phyloP scores from a whole-genome alignment of 1,284 basidiomycete genomes.

The Tranzscheliella williamsii region DNA sequence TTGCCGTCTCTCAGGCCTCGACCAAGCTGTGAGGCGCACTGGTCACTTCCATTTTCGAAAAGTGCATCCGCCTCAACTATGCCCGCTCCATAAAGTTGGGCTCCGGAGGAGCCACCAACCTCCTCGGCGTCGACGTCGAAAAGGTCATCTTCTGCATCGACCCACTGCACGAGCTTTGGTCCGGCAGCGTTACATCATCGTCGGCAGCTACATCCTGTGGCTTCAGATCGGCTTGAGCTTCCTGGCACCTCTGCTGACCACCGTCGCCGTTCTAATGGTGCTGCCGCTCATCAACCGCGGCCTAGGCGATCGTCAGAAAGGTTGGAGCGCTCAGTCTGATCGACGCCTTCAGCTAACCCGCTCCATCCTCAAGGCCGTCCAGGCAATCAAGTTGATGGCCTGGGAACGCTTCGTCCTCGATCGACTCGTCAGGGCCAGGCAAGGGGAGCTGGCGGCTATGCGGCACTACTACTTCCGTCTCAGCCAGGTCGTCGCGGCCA shows the following conservation, averaged over 20 bases:
- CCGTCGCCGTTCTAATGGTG: constrained; percentile 8
- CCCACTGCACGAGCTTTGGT: constrained; percentile 27
- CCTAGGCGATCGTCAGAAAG: constrained; percentile 13
- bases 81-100: constrained; percentile 21
- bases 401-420: constrained; percentile 21
- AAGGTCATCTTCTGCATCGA: constrained; percentile 18
- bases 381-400: constrained; percentile 40
- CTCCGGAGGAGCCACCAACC: constrained; percentile 19
- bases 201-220: constrained; percentile 36
- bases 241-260: constrained; percentile 17
- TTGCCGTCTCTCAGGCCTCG: constrained; percentile 4
- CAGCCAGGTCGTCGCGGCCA: constrained; percentile 1
- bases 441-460: constrained; percentile 9
- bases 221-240: constrained; percentile 20
- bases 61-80: constrained; percentile 23
- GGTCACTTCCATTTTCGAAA: constrained; percentile 28
- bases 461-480: constrained; percentile 7
- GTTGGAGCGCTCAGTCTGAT: constrained; percentile 31
- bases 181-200: constrained; percentile 18
- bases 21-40: constrained; percentile 33
- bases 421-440: constrained; percentile 17
- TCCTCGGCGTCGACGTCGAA: constrained; percentile 43
- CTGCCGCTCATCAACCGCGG: constrained; percentile 10
- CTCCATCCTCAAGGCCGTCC: constrained; percentile 20
- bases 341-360: constrained; percentile 18